A percentile compares a stretch with the other conserved stretches of the same genome.
Evolutionary conservation across 768 basidiomycete species (phyloP).

Genomic region (Leccinum rimulosum): DNA sequence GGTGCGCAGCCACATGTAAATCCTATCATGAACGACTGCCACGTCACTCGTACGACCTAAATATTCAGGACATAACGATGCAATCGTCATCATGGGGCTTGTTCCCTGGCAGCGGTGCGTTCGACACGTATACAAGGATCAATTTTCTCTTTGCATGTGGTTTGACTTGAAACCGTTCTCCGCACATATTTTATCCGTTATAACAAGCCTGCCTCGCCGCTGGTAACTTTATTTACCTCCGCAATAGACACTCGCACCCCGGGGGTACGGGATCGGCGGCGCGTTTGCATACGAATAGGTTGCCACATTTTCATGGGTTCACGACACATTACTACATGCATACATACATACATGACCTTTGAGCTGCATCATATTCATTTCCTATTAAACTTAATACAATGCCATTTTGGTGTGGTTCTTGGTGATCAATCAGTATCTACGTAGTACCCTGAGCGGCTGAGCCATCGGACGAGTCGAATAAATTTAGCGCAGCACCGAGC

Average conservation of each 20-base stretch:
- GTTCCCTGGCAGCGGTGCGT: constrained; percentile 10
- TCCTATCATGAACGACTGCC: constrained; percentile 2
- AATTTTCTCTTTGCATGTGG: not conserved
- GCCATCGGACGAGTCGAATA: too few species aligned
- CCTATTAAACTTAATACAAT: not conserved
- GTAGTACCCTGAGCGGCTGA: too few species aligned
- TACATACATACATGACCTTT: not conserved
- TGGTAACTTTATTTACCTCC: constrained; percentile 18
- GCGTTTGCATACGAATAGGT: not conserved
- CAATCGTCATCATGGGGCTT: constrained; percentile 1
- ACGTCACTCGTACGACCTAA: constrained; percentile 8
- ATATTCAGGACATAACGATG: constrained; percentile 9
- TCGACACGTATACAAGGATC: not conserved
- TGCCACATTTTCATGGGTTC: not conserved
- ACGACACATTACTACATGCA: not conserved
- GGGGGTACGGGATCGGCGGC: not conserved
- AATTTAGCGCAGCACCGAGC: too few species aligned
- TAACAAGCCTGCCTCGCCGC: constrained; percentile 7
- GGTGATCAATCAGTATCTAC: too few species aligned
- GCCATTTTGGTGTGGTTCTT: not conserved
- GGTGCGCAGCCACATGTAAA: constrained; percentile 3
- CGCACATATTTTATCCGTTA: constrained; percentile 25
- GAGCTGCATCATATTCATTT: not conserved
- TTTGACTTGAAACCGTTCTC: not conserved
- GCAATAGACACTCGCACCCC: constrained; percentile 4